These are phyloP conservation scores for Pseudogymnoascus pannorum DNA, from an alignment of 2,329 filamentous ascomycete genomes.

Conservation along the genomic window DNA sequence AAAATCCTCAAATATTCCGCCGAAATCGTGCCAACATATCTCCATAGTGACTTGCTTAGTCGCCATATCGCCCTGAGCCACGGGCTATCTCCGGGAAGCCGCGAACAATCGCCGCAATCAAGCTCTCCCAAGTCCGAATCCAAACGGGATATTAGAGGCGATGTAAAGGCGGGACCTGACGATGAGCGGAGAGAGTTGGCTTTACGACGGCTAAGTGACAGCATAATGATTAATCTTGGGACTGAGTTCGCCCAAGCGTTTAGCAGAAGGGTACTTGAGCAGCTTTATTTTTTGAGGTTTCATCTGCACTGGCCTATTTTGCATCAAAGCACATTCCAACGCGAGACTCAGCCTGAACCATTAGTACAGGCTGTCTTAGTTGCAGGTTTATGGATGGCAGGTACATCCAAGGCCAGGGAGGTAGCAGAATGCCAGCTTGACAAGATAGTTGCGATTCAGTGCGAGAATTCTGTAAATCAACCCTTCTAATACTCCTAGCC, in stretches of 20 bases:
- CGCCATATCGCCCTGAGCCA: background rate
- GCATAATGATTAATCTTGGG: background rate
- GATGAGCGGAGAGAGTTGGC: background rate
- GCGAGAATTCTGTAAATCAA: background rate
- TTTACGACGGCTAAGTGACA: background rate
- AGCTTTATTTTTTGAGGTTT: background rate
- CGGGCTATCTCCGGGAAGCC: background rate
- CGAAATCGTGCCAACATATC: background rate
- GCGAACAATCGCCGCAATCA: background rate
- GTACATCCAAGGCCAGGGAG: background rate
- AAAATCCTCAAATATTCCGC: background rate
- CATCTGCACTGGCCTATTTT: background rate
- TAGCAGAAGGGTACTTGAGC: background rate
- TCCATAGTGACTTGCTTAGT: background rate
- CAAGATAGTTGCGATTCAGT: slow-evolving; percentile 1
- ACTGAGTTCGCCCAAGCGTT: background rate
- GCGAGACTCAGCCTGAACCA: background rate
- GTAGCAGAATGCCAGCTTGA: background rate
- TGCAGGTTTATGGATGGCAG: slow-evolving; percentile 1
- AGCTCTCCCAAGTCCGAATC: background rate
- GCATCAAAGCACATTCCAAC: background rate
- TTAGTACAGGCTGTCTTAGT: background rate
- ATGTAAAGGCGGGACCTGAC: background rate
- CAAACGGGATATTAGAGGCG: background rate
- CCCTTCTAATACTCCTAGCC: background rate